phyloP scores from a whole-genome alignment of 768 basidiomycete genomes.

The Ramaria sp. region DNA sequence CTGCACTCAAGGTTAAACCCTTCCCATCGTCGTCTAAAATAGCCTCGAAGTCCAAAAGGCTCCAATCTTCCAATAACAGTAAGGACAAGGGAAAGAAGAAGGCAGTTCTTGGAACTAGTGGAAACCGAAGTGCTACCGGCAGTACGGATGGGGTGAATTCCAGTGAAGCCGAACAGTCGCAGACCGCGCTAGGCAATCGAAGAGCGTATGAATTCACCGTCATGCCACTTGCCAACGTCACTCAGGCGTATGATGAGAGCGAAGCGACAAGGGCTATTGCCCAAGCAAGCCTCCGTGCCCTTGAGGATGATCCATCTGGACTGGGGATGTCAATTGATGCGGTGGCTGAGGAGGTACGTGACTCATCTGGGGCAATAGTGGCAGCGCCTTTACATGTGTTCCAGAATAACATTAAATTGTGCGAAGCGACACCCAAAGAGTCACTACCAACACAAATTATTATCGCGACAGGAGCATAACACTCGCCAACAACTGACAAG shows the following conservation, averaged over 20 bases:
- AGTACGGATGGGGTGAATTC: not conserved
- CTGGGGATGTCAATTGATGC: not conserved
- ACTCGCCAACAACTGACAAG: not conserved
- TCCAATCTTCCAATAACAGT: not conserved
- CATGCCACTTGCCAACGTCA: slow-evolving; percentile 12
- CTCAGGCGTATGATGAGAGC: slow-evolving; percentile 10
- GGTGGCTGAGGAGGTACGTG: not conserved
- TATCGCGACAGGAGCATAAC: not conserved
- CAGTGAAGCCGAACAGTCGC: not conserved
- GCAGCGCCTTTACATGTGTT: not conserved
- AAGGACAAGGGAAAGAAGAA: slow-evolving; percentile 9
- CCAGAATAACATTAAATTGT: not conserved
- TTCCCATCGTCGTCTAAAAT: slow-evolving; percentile 6
- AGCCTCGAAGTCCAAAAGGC: slow-evolving; percentile 2
- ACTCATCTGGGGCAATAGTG: not conserved
- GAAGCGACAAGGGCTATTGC: not conserved
- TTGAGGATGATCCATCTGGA: not conserved
- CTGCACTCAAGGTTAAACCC: slow-evolving; percentile 3
- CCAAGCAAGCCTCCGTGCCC: not conserved
- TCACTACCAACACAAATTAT: not conserved
- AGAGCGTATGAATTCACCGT: slow-evolving; percentile 12
- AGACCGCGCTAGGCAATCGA: slow-evolving; percentile 4
- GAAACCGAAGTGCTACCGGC: not conserved
- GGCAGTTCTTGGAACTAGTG: not conserved
- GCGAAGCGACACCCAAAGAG: slow-evolving; percentile 1